A percentile compares a stretch with the other conserved stretches of the same genome.
Conservation (phyloP, 2,329 filamentous ascomycete genomes). For the Ophiostoma tasmaniense region DNA sequence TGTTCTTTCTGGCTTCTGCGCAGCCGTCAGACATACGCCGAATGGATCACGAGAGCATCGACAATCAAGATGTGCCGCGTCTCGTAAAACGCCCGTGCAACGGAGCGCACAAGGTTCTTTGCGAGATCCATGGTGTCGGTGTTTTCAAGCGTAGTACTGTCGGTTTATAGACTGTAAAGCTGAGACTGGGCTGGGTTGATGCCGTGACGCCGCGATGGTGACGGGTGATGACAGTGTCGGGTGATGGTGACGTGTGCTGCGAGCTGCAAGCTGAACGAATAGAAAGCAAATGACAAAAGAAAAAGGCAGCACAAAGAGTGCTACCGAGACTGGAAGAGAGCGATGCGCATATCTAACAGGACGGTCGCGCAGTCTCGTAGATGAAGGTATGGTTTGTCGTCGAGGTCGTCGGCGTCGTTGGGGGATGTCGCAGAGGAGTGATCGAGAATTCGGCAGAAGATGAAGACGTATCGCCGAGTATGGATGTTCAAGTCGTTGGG, state of each 20-base stretch:
- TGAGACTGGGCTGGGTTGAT: too few species aligned
- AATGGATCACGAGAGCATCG: slow-evolving; percentile 79
- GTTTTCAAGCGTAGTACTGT: neutral
- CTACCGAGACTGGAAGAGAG: slow-evolving; percentile 15
- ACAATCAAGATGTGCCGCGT: slow-evolving; percentile 77
- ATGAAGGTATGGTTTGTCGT: neutral
- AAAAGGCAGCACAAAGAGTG: slow-evolving; percentile 15
- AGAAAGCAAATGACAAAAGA: neutral
- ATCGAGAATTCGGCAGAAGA: neutral
- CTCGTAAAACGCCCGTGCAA: slow-evolving; percentile 78
- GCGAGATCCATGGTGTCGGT: slow-evolving; percentile 41
- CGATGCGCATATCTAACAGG: slow-evolving; percentile 17
- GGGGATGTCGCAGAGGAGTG: neutral
- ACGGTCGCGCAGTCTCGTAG: neutral
- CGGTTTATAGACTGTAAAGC: neutral
- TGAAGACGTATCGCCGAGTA: neutral
- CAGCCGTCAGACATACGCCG: slow-evolving; percentile 46
- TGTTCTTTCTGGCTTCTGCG: neutral
- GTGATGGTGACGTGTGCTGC: neutral
- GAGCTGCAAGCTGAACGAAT: neutral
- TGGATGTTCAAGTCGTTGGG: too few species aligned
- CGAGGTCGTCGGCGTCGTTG: neutral
- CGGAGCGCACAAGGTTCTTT: slow-evolving; percentile 76
- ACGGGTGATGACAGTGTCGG: neutral
- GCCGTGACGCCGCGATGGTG: neutral